Conservation (phyloP, 768 basidiomycete genomes). For the Cystoderma amianthinum region DNA sequence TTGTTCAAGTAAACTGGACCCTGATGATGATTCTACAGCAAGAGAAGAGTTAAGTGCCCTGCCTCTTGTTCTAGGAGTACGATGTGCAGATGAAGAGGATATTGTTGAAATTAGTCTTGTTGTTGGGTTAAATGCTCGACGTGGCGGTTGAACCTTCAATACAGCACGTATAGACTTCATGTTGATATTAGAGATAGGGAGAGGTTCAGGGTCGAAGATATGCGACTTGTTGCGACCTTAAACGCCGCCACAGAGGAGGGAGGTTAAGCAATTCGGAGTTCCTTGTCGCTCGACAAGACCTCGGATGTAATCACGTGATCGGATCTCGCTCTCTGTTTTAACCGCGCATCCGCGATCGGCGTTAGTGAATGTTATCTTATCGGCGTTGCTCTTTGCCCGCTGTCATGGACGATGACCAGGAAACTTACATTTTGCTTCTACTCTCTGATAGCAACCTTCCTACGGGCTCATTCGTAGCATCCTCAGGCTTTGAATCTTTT, state of each 20-base stretch:
- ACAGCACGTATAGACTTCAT: too few species aligned
- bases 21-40: constrained; percentile 18
- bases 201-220: too few species aligned
- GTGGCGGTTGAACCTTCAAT: too few species aligned
- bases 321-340: background rate
- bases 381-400: too few species aligned
- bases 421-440: constrained; percentile 69
- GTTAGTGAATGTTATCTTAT: background rate
- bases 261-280: too few species aligned
- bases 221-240: too few species aligned
- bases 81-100: too few species aligned
- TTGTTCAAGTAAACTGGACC: background rate
- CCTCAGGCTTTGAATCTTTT: constrained; percentile 88
- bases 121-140: too few species aligned
- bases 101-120: too few species aligned
- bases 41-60: constrained; percentile 27
- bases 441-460: constrained; percentile 92
- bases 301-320: background rate
- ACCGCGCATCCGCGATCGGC: background rate
- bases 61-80: background rate
- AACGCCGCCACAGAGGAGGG: too few species aligned
- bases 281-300: background rate
- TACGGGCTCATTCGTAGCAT: constrained; percentile 95
- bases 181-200: too few species aligned
- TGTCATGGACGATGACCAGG: constrained; percentile 32